Evolutionary conservation across 768 basidiomycete species (phyloP), one percentile per base, ranked within the genome.

Genomic region (Mycena polygramma): DNA sequence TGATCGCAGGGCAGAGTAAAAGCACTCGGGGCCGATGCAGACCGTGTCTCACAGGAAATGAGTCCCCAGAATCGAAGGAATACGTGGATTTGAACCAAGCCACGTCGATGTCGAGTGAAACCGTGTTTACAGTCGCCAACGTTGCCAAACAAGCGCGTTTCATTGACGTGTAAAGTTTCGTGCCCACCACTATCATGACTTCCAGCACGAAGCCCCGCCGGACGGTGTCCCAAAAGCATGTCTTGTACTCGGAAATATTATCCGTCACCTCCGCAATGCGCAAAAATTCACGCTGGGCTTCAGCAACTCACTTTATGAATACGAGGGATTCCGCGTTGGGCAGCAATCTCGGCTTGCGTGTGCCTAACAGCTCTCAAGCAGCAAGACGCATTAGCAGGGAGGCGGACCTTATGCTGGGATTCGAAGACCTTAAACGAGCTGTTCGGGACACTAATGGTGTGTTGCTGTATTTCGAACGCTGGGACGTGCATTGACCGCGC

Each of bases 261-360:
- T 86, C 94, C 20, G 94, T 99, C 73, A 98, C 96, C 43, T 93
- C 94, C 2, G 88, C 90, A 22, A 99, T 99, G 97, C 94, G 97
- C 80, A 95, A 96, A 85, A 99, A 99, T 82, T 96, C 97, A 54
- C 90, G 98, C 52, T 98, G 97, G 97, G 93, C 97, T 20, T 90
- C 93, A 15, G 88, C 88, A 53, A 88, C 87, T 35, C 88, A 90
- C 75, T 88, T 88, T 30, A 85, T 89, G 75, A 85, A 86, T 62
- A 82, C 88, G 58, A 85, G 89, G 72, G 92, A 92, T 76, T 88
- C 91, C 22, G 87, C 89, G 2, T 82, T 95, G 48, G 92, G 92
- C 55, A 91, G 85, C 76, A 92, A 91, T 75, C 88, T 93, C 49
- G 94, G 94, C 36, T 87, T 94, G 53, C 86, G 92, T 58, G 87